These are phyloP conservation scores for Crucibulum laeve DNA, from an alignment of 768 basidiomycete species.

Conservation along the genomic window DNA sequence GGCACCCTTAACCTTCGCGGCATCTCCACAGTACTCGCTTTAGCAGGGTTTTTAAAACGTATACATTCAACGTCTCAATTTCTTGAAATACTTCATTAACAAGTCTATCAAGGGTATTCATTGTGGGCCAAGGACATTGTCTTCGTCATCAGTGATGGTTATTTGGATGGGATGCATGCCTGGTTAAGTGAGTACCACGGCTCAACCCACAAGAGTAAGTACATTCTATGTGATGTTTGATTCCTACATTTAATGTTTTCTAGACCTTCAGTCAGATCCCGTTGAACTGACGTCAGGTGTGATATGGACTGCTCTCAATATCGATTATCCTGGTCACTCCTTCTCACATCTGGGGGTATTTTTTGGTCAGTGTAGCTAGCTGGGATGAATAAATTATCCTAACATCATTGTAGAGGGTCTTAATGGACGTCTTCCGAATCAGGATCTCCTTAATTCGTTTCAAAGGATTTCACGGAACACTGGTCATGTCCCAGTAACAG, in stretches of 20 bases:
- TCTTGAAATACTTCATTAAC: conserved; percentile 1
- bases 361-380: conserved; percentile 57
- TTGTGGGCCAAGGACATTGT: conserved; percentile 95
- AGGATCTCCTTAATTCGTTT: conserved; percentile 88
- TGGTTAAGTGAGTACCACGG: conserved; percentile 87
- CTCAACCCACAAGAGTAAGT: conserved; percentile 55
- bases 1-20: conserved; percentile 78
- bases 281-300: conserved; percentile 74
- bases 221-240: not conserved
- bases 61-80: conserved; percentile 11
- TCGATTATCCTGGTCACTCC: conserved; percentile 96
- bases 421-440: conserved; percentile 93
- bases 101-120: conserved; percentile 56
- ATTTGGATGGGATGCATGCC: conserved; percentile 89
- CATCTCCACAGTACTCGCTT: conserved; percentile 74
- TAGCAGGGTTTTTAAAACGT: conserved; percentile 88
- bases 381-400: conserved; percentile 1
- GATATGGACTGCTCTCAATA: conserved; percentile 91
- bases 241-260: conserved; percentile 1
- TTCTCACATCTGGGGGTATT: conserved; percentile 96
- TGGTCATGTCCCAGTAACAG: conserved; percentile 69
- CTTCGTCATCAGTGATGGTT: conserved; percentile 84
- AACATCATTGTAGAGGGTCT: conserved; percentile 65
- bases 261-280: conserved; percentile 65
- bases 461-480: conserved; percentile 66